Conservation (phyloP, 1,284 basidiomycete species). For the Afroboletus lepidellus region DNA sequence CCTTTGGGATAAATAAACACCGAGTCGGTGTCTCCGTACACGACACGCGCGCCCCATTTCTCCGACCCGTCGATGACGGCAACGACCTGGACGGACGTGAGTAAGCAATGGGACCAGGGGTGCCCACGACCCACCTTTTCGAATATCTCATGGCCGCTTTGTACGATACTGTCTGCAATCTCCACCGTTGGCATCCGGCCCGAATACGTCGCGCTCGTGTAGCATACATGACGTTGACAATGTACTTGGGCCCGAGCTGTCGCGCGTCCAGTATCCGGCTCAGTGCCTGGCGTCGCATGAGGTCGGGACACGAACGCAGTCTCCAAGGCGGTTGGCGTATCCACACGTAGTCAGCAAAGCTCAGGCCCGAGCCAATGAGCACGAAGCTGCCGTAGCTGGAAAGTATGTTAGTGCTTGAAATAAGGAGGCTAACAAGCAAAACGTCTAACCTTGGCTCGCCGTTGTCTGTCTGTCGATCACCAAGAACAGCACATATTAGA, state of each 20-base stretch:
- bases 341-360: slow-evolving; percentile 83
- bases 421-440: neutral
- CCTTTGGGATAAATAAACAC: slow-evolving; percentile 88
- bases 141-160: slow-evolving; percentile 91
- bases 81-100: slow-evolving; percentile 64
- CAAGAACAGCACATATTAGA: slow-evolving; percentile 73
- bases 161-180: slow-evolving; percentile 97
- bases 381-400: slow-evolving; percentile 76
- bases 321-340: slow-evolving; percentile 76
- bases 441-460: slow-evolving; percentile 58
- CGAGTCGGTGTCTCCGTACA: slow-evolving; percentile 99
- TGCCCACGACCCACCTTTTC: slow-evolving; percentile 67
- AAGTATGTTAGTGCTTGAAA: neutral
- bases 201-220: slow-evolving; percentile 90
- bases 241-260: slow-evolving; percentile 86
- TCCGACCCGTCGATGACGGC: slow-evolving; percentile 72
- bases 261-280: slow-evolving; percentile 79
- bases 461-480: slow-evolving; percentile 58
- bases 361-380: slow-evolving; percentile 84
- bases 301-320: too few relatives aligned
- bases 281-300: slow-evolving; percentile 57
- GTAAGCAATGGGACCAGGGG: neutral
- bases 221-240: slow-evolving; percentile 91
- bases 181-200: slow-evolving; percentile 98
- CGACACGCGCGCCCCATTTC: slow-evolving; percentile 89